Evolutionary conservation across 2,329 filamentous ascomycete genomes (phyloP), one percentile per base, ranked within the genome.

Genomic region (Byssothecium circinans): DNA sequence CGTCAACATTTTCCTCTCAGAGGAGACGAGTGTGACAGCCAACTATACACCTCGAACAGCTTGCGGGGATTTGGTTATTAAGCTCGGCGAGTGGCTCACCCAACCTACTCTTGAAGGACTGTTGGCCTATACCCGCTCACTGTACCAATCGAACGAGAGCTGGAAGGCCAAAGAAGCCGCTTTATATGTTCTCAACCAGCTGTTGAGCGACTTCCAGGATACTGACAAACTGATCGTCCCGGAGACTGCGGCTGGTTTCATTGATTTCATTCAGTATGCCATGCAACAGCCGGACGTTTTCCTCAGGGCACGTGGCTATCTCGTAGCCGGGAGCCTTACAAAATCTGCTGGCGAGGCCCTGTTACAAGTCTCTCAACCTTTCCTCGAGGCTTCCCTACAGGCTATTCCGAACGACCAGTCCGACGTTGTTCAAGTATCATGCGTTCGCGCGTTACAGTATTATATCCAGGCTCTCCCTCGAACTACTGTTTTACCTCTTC

Each of bases 1-100:
- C 70, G 88, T 95, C 58, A 97, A 95, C 49, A 81, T 99, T 2
- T 99, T 95, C 72, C 79, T 99, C 38, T 92, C 91, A 1, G 94
- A 99, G 71, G 92, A 97, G 74, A 92, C 90, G 2, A 92, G 91
- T 2, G 88, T 96, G 15, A 96, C 91, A 11, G 89, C 91, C 25
- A 97, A 97, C 70, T 99, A 97, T 74, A 96, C 94, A 0, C 89
- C 94, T 12, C 85, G 94, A 57, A 95, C 90, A 15, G 94, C 92
- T 33, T 94, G 90, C 54, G 91, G 91, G 40, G 94, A 97, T 68
- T 77, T 99, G 40, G 81, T 96, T 22, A 91, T 96, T 72, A 96
- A 96, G 74, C 78, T 96, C 49, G 89, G 89, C 39, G 91, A 96
- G 69, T 96, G 91, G 91, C 81, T 95, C 44, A 83, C 85, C 57